These are phyloP conservation scores for Arthroderma sp. DNA, from an alignment of 2,329 filamentous ascomycete genomes.

Conservation along the genomic window DNA sequence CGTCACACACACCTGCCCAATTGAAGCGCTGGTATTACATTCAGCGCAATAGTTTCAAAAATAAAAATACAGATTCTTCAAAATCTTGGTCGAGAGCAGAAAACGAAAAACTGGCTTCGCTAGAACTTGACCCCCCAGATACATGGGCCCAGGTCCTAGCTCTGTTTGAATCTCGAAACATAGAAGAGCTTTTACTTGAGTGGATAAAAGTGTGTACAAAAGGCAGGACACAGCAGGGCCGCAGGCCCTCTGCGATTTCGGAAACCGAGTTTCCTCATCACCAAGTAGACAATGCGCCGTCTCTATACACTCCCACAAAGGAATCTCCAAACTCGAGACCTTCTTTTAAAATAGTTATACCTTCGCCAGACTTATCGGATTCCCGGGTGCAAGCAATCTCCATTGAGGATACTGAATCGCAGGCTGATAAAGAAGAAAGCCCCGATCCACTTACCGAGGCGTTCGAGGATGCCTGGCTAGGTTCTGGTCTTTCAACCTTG, in stretches of 20 bases:
- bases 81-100: constrained; percentile 1
- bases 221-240: too few species aligned
- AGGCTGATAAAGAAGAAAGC: constrained; percentile 5
- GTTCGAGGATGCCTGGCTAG: constrained; percentile 6
- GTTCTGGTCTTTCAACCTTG: constrained; percentile 12
- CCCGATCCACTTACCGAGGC: constrained; percentile 12
- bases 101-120: background rate
- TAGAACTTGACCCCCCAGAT: constrained; percentile 1
- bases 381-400: background rate
- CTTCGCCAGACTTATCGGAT: background rate
- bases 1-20: constrained; percentile 2
- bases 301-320: background rate
- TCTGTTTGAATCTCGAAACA: constrained; percentile 5
- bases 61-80: background rate
- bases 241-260: background rate
- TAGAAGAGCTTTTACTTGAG: constrained; percentile 7
- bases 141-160: constrained; percentile 8
- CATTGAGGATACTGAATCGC: background rate
- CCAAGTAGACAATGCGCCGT: background rate
- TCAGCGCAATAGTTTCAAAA: constrained; percentile 1
- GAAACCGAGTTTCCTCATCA: background rate
- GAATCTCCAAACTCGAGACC: background rate
- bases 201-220: constrained; percentile 7
- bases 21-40: constrained; percentile 10
- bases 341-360: background rate